These are phyloP conservation scores for Nicotiana benthamiana DNA, from an alignment of 257 asterid species.

Conservation along the genomic window DNA sequence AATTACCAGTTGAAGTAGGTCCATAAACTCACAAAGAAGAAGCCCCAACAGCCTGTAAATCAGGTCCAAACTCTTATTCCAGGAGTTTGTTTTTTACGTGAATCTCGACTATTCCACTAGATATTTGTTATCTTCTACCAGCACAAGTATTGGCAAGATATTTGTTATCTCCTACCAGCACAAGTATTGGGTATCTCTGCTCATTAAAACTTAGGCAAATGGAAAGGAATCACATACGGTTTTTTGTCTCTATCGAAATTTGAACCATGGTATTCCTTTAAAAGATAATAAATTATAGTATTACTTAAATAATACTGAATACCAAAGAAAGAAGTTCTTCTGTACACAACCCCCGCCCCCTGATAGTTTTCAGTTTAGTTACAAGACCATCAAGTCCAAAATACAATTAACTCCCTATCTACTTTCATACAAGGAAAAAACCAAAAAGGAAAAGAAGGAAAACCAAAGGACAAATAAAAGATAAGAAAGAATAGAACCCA, in stretches of 20 bases:
- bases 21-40: background rate
- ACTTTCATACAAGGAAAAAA: slow-evolving; percentile 19
- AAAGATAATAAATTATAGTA: background rate
- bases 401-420: slow-evolving; percentile 23
- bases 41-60: background rate
- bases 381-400: slow-evolving; percentile 6
- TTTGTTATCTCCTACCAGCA: background rate
- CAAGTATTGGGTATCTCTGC: background rate
- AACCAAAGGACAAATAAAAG: background rate
- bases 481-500: slow-evolving; percentile 6
- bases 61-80: background rate
- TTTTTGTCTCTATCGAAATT: background rate
- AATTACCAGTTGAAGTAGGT: background rate
- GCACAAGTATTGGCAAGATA: background rate
- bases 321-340: background rate
- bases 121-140: background rate
- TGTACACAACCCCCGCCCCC: slow-evolving; percentile 8
- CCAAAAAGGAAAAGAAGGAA: background rate
- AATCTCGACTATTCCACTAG: background rate
- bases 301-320: background rate
- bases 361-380: background rate
- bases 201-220: background rate
- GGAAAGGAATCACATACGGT: background rate
- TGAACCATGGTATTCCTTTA: background rate
- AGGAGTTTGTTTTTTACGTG: too few relatives aligned